Percentiles rank a stretch among this genome's conserved stretches.
Evolutionary conservation across 1,284 basidiomycete species (phyloP).

Genomic region (Puccinia coronata): DNA sequence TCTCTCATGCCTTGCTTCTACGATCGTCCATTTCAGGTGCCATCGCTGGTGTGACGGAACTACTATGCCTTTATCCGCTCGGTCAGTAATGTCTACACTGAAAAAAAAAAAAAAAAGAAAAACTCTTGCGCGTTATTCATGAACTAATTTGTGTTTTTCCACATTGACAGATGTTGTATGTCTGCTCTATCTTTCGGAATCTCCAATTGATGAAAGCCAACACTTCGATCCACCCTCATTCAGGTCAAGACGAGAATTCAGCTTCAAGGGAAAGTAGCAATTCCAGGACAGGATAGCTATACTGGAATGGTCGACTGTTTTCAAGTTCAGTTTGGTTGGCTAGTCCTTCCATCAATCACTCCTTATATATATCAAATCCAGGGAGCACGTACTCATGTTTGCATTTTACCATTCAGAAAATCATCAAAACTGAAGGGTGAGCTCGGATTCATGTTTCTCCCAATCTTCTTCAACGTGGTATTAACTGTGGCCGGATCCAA

Average conservation of each 20-base stretch:
- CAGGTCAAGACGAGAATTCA: constrained; percentile 96
- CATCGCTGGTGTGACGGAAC: constrained; percentile 69
- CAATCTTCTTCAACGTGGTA: neutral
- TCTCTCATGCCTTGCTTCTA: neutral
- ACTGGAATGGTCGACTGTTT: constrained; percentile 77
- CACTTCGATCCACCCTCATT: constrained; percentile 39
- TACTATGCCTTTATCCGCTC: constrained; percentile 87
- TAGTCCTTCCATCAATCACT: neutral
- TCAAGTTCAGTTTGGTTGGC: constrained; percentile 59
- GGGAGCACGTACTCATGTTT: too few species aligned
- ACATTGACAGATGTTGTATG: constrained; percentile 55
- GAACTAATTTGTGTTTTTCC: too few species aligned
- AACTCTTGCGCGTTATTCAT: too few species aligned
- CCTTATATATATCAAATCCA: too few species aligned
- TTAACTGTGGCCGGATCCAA: constrained; percentile 57
- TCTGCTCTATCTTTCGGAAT: constrained; percentile 52
- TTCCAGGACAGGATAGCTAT: constrained; percentile 61
- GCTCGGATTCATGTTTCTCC: constrained; percentile 31
- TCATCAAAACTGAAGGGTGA: constrained; percentile 43
- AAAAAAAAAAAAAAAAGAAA: too few species aligned
- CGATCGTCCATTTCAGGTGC: neutral
- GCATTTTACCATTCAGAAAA: constrained; percentile 17
- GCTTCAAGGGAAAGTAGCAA: constrained; percentile 74
- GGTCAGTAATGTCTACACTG: constrained; percentile 68
- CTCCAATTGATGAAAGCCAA: constrained; percentile 53